Evolutionary conservation across 2,329 filamentous ascomycete species (phyloP), one percentile per base, ranked within the genome.

Genomic region (Phoma sp.): DNA sequence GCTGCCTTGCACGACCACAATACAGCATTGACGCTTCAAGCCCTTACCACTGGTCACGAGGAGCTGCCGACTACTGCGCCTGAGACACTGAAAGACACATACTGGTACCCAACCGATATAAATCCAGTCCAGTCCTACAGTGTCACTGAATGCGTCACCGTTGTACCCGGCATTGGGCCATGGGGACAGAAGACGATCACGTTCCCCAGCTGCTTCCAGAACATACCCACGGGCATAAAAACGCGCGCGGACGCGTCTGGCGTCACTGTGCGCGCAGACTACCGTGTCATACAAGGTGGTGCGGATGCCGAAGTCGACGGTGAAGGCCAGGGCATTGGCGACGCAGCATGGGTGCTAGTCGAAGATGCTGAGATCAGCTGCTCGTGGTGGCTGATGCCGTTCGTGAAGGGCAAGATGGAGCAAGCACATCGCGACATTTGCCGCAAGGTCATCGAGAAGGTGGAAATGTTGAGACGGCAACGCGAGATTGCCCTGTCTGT

Each of bases 311-410:
- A 69, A 48, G 61, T 72, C 0, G 69, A 69, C 14, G 70, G 69
- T 7, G 71, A 73, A 39, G 68, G 69, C 10, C 63, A 62, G 55
- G 71, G 70, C 12, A 46, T 73, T 3, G 72, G 69, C 3, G 62
- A 70, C 30, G 70, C 68, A 7, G 61, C 65, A 26, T 74, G 67
- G 64, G 65, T 72, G 42, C 58, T 74, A 2, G 71, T 73, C 6
- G 72, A 74, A 33, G 70, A 74, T 32, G 70, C 73, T 6, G 67
- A 72, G 39, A 68, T 74, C 23, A 61, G 53, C 45, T 74, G 71
- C 46, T 57, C 61, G 10, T 70, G 69, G 68, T 74, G 60, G 56
- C 59, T 74, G 26, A 74, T 74, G 72, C 72, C 71, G 1, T 70
- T 74, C 45, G 70, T 74, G 12, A 65, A 64, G 36, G 53, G 60